Evolutionary conservation across 208 protist species (phyloP).

Genomic region (Acanthamoeba lugdunensis): DNA sequence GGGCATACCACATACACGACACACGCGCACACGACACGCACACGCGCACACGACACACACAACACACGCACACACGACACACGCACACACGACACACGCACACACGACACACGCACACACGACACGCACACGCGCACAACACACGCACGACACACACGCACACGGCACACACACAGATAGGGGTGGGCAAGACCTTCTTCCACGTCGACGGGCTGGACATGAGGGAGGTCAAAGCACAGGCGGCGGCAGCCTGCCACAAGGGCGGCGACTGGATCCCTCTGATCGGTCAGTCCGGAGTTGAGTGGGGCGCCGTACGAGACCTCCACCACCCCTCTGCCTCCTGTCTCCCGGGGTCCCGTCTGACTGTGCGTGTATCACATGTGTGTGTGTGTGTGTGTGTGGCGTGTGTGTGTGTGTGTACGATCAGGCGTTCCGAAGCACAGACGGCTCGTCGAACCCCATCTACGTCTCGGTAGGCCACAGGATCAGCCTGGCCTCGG

Average conservation of each 20-base stretch:
- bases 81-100: no score
- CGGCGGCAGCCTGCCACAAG: not conserved
- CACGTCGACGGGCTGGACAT: constrained; percentile 89
- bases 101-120: no score
- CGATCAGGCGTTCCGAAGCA: constrained; percentile 42
- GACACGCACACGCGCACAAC: no score
- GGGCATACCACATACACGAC: no score
- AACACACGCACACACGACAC: no score
- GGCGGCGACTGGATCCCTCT: constrained; percentile 51
- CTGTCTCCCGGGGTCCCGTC: no score
- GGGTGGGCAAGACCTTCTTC: constrained; percentile 90
- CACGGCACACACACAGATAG: not conserved
- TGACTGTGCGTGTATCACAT: no score
- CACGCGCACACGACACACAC: no score
- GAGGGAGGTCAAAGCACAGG: not conserved
- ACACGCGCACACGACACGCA: no score
- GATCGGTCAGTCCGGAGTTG: constrained; percentile 76
- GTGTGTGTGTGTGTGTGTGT: no score
- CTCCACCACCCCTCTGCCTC: not conserved
- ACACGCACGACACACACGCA: no score
- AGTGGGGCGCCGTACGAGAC: constrained; percentile 78
- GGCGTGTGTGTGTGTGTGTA: no score
- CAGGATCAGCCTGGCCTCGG: constrained; percentile 87
- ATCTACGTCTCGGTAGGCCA: constrained; percentile 95
- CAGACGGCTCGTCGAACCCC: constrained; percentile 84